Conservation (phyloP, 495 filamentous ascomycete genomes). For the Daldinia loculata region DNA sequence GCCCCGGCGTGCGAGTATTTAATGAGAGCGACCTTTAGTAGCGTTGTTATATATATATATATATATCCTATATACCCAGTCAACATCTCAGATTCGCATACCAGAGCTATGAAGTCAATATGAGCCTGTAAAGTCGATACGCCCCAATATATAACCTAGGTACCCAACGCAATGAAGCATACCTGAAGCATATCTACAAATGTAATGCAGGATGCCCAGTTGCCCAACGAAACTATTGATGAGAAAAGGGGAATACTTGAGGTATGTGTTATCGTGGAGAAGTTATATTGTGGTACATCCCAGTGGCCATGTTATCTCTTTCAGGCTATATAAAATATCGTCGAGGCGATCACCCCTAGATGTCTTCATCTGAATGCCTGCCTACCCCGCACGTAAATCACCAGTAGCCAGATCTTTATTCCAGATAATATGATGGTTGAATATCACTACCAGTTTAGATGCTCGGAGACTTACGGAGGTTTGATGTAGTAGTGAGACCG, state of each 20-base stretch:
- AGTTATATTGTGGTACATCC: neutral
- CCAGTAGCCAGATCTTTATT: neutral
- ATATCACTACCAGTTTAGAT: slow-evolving; percentile 30
- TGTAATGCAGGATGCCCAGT: neutral
- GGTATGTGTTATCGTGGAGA: neutral
- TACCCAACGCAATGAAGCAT: neutral
- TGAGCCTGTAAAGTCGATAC: neutral
- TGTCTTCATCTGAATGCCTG: neutral
- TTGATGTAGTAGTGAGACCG: slow-evolving; percentile 6
- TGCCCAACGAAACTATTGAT: neutral
- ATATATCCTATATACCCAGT: neutral
- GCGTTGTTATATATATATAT: neutral
- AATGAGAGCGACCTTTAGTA: neutral
- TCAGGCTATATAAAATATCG: slow-evolving; percentile 35
- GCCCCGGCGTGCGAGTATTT: slow-evolving; percentile 91
- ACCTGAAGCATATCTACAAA: neutral
- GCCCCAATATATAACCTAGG: neutral
- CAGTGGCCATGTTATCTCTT: neutral
- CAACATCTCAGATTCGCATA: neutral
- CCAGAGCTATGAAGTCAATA: neutral
- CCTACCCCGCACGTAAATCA: neutral
- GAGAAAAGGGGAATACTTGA: neutral
- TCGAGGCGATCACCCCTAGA: neutral
- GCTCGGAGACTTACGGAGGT: neutral
- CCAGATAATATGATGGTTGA: neutral